Percentiles rank a stretch among this genome's conserved stretches.
Evolutionary conservation across 331 rosid genomes (phyloP).

Genomic region (Malus hybrid): DNA sequence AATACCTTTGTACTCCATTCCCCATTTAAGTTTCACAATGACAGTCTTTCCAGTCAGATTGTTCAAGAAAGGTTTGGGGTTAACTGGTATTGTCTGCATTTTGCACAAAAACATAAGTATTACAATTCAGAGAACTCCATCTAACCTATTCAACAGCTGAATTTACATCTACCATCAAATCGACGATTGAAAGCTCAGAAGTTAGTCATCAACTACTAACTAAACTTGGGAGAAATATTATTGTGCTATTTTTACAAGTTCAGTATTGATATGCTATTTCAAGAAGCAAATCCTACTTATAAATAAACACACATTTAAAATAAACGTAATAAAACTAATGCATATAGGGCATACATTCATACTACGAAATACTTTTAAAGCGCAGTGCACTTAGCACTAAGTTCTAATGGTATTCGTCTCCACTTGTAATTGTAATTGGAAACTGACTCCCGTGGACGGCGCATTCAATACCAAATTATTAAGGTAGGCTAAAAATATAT

Average conservation of each 20-base stretch:
- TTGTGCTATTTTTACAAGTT: not conserved
- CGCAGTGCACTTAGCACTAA: too few relatives aligned
- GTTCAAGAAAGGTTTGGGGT: slow-evolving; percentile 96
- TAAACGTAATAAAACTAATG: not conserved
- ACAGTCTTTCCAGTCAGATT: slow-evolving; percentile 94
- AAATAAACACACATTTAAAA: not conserved
- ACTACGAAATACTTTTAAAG: too few relatives aligned
- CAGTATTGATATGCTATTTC: not conserved
- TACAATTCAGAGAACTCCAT: not conserved
- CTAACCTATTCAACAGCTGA: not conserved
- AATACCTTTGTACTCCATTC: slow-evolving; percentile 95
- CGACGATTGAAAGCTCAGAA: not conserved
- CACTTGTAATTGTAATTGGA: too few relatives aligned
- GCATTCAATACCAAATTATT: too few relatives aligned
- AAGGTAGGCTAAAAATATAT: too few relatives aligned
- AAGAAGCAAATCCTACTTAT: not conserved
- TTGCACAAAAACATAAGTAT: not conserved
- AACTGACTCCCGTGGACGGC: too few relatives aligned
- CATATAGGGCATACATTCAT: too few relatives aligned
- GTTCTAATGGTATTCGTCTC: too few relatives aligned
- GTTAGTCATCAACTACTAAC: not conserved
- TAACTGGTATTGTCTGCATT: slow-evolving; percentile 85
- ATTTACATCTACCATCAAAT: not conserved
- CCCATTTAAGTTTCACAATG: slow-evolving; percentile 89
- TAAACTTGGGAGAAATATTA: not conserved